A percentile compares a stretch with the other conserved stretches of the same genome.
Evolutionary conservation across 495 filamentous ascomycete genomes (phyloP).

Genomic region (Lineolata rhizophorae): DNA sequence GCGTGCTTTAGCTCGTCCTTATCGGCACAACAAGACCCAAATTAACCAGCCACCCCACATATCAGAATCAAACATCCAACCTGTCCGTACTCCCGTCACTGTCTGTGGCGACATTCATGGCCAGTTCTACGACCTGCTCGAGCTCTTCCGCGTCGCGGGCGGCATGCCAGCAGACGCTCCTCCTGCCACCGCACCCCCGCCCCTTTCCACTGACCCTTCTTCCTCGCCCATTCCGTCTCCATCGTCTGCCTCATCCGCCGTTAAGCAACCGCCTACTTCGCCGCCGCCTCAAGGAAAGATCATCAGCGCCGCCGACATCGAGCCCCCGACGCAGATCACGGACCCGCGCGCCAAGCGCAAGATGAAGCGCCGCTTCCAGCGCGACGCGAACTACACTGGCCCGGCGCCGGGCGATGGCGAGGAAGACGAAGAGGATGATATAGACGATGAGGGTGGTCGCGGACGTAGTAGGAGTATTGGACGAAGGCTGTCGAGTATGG

Average conservation of each 20-base stretch:
- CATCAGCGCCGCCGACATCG: slow-evolving; percentile 68
- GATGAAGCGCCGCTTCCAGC: slow-evolving; percentile 30
- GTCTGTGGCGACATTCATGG: slow-evolving; percentile 97
- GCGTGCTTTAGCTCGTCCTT: slow-evolving; percentile 2
- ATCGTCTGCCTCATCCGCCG: slow-evolving; percentile 28
- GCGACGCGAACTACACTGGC: slow-evolving; percentile 17
- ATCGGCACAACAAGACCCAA: too few species aligned
- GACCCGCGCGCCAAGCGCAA: slow-evolving; percentile 65
- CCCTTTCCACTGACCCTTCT: too few species aligned
- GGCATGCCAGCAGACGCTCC: slow-evolving; percentile 73
- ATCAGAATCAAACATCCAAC: slow-evolving; percentile 91
- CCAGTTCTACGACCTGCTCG: slow-evolving; percentile 95
- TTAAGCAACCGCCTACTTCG: slow-evolving; percentile 15
- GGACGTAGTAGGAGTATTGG: slow-evolving; percentile 17
- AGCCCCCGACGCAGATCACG: slow-evolving; percentile 69
- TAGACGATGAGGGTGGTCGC: slow-evolving; percentile 22
- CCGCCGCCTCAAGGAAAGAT: slow-evolving; percentile 23
- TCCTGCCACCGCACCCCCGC: too few species aligned
- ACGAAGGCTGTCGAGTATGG: slow-evolving; percentile 12
- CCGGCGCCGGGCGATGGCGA: slow-evolving; percentile 20
- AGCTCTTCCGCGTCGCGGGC: slow-evolving; percentile 88
- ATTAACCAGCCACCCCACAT: neutral
- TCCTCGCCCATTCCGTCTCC: neutral
- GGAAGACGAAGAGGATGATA: slow-evolving; percentile 26
- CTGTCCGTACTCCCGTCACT: slow-evolving; percentile 88